Percentiles rank a stretch among this genome's conserved stretches.
Conservation (phyloP, 495 filamentous ascomycete genomes). For the Talaromyces trachyspermus region DNA sequence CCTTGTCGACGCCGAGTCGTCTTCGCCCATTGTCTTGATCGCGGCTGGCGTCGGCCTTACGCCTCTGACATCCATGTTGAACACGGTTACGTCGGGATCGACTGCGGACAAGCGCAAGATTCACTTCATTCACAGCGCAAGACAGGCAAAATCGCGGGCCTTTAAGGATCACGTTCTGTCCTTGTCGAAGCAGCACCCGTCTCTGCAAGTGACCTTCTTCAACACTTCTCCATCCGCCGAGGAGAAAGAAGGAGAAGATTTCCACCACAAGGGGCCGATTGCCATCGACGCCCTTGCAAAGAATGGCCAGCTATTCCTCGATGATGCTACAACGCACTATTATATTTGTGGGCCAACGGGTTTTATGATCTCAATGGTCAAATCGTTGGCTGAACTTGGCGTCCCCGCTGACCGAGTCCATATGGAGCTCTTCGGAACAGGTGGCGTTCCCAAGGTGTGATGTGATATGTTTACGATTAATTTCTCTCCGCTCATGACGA, state of each 20-base stretch:
- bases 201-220: slow-evolving; percentile 34
- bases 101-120: slow-evolving; percentile 34
- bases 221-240: slow-evolving; percentile 14
- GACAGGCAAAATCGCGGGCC: slow-evolving; percentile 23
- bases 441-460: slow-evolving; percentile 21
- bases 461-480: no score
- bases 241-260: slow-evolving; percentile 6
- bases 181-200: slow-evolving; percentile 31
- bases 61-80: slow-evolving; percentile 54
- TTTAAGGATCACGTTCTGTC: slow-evolving; percentile 44
- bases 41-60: slow-evolving; percentile 58
- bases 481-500: no score
- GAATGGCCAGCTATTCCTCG: slow-evolving; percentile 4
- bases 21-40: slow-evolving; percentile 45
- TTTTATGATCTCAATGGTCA: slow-evolving; percentile 56
- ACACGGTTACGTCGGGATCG: slow-evolving; percentile 31
- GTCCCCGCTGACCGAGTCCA: slow-evolving; percentile 49
- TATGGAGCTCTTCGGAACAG: slow-evolving; percentile 63
- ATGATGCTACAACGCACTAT: slow-evolving; percentile 49
- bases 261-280: slow-evolving; percentile 4
- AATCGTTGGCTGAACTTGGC: slow-evolving; percentile 40
- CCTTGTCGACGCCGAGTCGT: slow-evolving; percentile 31
- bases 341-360: slow-evolving; percentile 59
- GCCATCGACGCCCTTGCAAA: background rate
- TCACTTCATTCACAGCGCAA: slow-evolving; percentile 30